These are phyloP conservation scores for Camelina laxa DNA, from an alignment of 345 rosid species.

Conservation along the genomic window DNA sequence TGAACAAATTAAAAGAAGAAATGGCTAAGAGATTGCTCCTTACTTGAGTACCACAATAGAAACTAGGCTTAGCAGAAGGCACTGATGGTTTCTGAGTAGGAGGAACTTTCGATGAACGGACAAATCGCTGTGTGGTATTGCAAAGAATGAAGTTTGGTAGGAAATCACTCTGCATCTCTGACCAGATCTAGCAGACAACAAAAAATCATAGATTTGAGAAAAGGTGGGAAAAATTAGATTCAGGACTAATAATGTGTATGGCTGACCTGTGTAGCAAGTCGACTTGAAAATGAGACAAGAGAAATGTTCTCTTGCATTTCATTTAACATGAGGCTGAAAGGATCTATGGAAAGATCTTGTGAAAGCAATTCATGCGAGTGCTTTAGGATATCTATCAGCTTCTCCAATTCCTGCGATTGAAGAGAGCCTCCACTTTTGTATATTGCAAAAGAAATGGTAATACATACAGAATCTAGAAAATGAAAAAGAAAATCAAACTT, in stretches of 20 bases:
- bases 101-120: conserved; percentile 78
- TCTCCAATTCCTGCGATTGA: conserved; percentile 83
- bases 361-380: conserved; percentile 84
- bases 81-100: conserved; percentile 94
- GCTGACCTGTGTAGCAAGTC: conserved; percentile 94
- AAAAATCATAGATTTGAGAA: neutral
- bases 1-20: conserved; percentile 6
- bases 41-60: conserved; percentile 96
- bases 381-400: conserved; percentile 74
- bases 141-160: conserved; percentile 96
- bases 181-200: conserved; percentile 74
- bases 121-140: conserved; percentile 94
- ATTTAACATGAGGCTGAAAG: conserved; percentile 82
- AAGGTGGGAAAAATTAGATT: neutral
- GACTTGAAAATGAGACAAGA: conserved; percentile 92
- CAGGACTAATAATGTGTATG: neutral
- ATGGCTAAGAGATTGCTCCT: conserved; percentile 41
- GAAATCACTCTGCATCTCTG: conserved; percentile 98
- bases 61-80: conserved; percentile 88
- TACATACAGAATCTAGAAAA: conserved; percentile 15
- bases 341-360: conserved; percentile 77
- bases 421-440: conserved; percentile 22
- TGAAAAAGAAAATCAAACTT: conserved; percentile 22
- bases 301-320: conserved; percentile 98
- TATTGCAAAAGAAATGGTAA: conserved; percentile 4